These are phyloP conservation scores for Trypanosomatidae sp. DNA, from an alignment of 208 protist species.

Conservation along the genomic window DNA sequence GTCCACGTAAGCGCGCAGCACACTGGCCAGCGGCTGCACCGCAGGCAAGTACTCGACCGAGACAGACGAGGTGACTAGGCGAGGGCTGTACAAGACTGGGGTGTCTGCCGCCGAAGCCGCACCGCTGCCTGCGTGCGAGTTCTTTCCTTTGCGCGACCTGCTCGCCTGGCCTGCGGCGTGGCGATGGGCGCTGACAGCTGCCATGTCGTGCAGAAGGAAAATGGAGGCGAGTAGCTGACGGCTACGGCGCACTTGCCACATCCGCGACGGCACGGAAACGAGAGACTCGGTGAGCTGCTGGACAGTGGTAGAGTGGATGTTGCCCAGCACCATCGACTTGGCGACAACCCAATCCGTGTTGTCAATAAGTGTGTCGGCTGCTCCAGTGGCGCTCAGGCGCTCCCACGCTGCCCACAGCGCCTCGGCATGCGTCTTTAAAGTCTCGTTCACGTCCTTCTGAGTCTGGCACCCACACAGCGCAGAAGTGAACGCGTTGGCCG, in stretches of 20 bases:
- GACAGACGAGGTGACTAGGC: not conserved
- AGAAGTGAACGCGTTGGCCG: conserved; percentile 40
- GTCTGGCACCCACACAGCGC: conserved; percentile 75
- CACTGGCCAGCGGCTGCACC: conserved; percentile 33
- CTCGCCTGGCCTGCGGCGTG: conserved; percentile 23
- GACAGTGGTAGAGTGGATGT: conserved; percentile 69
- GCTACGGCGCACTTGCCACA: conserved; percentile 39
- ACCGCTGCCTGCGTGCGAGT: not conserved
- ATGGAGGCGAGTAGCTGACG: conserved; percentile 54
- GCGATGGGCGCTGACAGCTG: conserved; percentile 42
- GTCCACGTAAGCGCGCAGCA: conserved; percentile 37
- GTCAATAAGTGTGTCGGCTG: conserved; percentile 41
- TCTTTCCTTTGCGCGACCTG: conserved; percentile 44
- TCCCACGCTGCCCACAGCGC: conserved; percentile 35
- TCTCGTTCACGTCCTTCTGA: conserved; percentile 66
- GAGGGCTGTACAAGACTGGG: conserved; percentile 23
- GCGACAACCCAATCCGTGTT: conserved; percentile 80
- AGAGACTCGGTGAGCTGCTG: conserved; percentile 48
- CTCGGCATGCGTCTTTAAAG: conserved; percentile 32
- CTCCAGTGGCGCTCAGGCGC: conserved; percentile 14
- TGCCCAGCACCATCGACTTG: conserved; percentile 65
- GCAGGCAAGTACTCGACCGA: conserved; percentile 40
- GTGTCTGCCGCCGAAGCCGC: not conserved
- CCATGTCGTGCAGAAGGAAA: conserved; percentile 73
- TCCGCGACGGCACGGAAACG: conserved; percentile 41